phyloP scores from a whole-genome alignment of 768 basidiomycete genomes.

The Kondoa malvinella region DNA sequence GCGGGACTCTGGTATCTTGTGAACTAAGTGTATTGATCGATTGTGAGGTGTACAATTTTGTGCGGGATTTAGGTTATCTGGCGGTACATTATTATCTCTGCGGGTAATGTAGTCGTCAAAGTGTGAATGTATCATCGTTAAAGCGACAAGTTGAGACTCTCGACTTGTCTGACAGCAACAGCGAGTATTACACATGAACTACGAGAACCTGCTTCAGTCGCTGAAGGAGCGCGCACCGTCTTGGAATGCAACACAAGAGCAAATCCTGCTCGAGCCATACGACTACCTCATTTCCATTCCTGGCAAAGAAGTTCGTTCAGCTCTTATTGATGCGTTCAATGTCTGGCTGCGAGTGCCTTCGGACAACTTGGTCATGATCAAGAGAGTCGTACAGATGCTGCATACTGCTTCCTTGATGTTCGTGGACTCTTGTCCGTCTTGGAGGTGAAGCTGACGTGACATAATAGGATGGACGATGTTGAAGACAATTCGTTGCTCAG shows the following conservation, averaged over 20 bases:
- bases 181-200: too few relatives aligned
- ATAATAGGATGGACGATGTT: conserved; percentile 29
- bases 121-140: too few relatives aligned
- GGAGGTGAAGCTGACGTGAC: background rate
- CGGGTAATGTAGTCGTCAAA: too few relatives aligned
- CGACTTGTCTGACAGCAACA: too few relatives aligned
- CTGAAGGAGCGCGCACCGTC: background rate
- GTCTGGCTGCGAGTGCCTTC: conserved; percentile 67
- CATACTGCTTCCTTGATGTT: conserved; percentile 87
- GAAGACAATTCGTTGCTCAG: conserved; percentile 26
- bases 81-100: too few relatives aligned
- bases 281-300: conserved; percentile 64
- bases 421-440: conserved; percentile 23
- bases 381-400: conserved; percentile 73
- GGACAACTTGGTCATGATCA: conserved; percentile 54
- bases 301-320: conserved; percentile 78
- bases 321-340: conserved; percentile 86
- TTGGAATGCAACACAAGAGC: conserved; percentile 1
- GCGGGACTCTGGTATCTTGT: conserved; percentile 68
- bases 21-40: too few relatives aligned
- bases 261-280: conserved; percentile 68
- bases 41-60: too few relatives aligned
- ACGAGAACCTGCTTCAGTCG: background rate
- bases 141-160: too few relatives aligned
- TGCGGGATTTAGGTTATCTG: too few relatives aligned